Percentiles rank a stretch among this genome's conserved stretches.
Conservation (phyloP, 495 filamentous ascomycete genomes). For the Xylaria venustula region DNA sequence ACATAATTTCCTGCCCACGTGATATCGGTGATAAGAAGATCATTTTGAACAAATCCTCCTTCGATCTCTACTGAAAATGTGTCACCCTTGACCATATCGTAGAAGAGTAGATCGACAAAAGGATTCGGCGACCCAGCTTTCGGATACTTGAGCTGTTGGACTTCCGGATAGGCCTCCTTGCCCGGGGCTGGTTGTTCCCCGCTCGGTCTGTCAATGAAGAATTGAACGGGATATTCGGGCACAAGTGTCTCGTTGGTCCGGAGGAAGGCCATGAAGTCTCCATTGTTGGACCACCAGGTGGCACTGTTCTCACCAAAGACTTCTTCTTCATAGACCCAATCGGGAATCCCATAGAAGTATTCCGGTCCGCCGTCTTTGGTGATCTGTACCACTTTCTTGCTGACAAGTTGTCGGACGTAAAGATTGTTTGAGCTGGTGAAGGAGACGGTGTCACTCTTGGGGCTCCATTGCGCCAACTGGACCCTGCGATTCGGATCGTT, state of each 20-base stretch:
- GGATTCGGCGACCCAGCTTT: slow-evolving; percentile 95
- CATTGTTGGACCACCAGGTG: slow-evolving; percentile 92
- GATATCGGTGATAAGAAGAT: slow-evolving; percentile 89
- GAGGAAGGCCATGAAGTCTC: slow-evolving; percentile 83
- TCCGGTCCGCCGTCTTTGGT: slow-evolving; percentile 83
- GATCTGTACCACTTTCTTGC: slow-evolving; percentile 60
- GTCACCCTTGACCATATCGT: slow-evolving; percentile 77
- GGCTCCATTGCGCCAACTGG: slow-evolving; percentile 89
- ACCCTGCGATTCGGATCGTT: slow-evolving; percentile 62
- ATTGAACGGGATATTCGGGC: slow-evolving; percentile 91
- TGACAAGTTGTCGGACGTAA: slow-evolving; percentile 67
- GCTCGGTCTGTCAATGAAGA: slow-evolving; percentile 85
- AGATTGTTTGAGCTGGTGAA: slow-evolving; percentile 90
- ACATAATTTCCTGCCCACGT: slow-evolving; percentile 86
- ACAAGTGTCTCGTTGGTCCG: slow-evolving; percentile 90
- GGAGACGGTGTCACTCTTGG: slow-evolving; percentile 76
- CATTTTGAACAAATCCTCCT: slow-evolving; percentile 73
- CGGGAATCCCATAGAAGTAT: slow-evolving; percentile 94
- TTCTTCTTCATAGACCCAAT: slow-evolving; percentile 99
- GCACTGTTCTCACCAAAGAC: slow-evolving; percentile 78
- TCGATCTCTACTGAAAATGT: slow-evolving; percentile 75
- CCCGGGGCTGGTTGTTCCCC: slow-evolving; percentile 68
- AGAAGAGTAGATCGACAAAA: slow-evolving; percentile 81
- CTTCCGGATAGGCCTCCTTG: slow-evolving; percentile 87
- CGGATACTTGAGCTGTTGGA: slow-evolving; percentile 91